phyloP scores from a whole-genome alignment of 768 basidiomycete genomes.

The Boletus subcaerulescens region DNA sequence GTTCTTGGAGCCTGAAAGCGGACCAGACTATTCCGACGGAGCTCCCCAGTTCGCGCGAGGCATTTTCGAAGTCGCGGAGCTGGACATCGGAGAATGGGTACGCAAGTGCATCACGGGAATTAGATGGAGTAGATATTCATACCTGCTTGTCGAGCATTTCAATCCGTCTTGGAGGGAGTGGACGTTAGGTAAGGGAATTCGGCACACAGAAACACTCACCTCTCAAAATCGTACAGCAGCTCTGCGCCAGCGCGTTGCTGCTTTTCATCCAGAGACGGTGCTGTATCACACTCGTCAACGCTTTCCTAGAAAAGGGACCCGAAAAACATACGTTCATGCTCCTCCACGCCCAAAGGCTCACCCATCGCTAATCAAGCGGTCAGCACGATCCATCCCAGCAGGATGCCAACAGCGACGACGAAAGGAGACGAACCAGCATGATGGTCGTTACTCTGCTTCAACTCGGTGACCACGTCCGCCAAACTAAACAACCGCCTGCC shows the following conservation, averaged over 20 bases:
- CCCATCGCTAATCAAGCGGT: conserved; percentile 19
- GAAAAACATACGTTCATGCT: conserved; percentile 34
- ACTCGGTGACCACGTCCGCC: conserved; percentile 42
- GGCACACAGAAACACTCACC: conserved; percentile 23
- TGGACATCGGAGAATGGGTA: conserved; percentile 11
- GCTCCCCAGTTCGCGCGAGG: conserved; percentile 52
- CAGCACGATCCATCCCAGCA: neutral
- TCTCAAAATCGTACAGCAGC: conserved; percentile 44
- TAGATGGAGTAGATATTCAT: conserved; percentile 7
- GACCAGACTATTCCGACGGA: conserved; percentile 55
- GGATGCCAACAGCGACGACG: neutral
- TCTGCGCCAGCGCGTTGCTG: conserved; percentile 45
- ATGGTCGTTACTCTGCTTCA: conserved; percentile 37
- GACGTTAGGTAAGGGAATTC: neutral
- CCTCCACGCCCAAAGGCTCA: conserved; percentile 36
- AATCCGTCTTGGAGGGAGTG: conserved; percentile 34
- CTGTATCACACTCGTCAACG: conserved; percentile 10
- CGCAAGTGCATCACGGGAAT: neutral
- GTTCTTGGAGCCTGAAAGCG: conserved; percentile 45
- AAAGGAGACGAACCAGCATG: conserved; percentile 29
- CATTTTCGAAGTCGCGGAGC: conserved; percentile 54
- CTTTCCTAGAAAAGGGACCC: neutral
- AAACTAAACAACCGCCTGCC: conserved; percentile 39
- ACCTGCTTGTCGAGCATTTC: conserved; percentile 47
- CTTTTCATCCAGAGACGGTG: conserved; percentile 45